These are phyloP conservation scores for Colletotrichum acutatum DNA, from an alignment of 2,329 filamentous ascomycete species.

Conservation along the genomic window DNA sequence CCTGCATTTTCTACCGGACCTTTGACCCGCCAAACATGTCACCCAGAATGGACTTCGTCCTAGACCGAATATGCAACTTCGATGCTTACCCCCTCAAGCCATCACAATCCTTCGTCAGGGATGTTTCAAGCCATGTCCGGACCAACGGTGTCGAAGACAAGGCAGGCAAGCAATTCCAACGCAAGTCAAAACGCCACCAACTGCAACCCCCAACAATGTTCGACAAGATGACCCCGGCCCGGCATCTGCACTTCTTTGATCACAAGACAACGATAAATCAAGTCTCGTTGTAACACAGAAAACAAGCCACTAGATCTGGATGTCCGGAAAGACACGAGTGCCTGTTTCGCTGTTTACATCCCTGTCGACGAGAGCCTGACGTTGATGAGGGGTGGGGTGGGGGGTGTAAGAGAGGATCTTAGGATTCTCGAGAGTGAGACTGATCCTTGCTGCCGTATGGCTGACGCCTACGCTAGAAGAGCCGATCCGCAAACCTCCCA, in stretches of 20 bases:
- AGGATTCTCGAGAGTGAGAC: neutral
- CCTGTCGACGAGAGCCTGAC: neutral
- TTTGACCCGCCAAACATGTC: neutral
- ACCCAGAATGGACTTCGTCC: neutral
- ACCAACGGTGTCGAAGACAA: neutral
- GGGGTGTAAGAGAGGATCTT: too few relatives aligned
- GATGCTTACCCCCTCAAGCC: neutral
- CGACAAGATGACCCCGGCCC: neutral
- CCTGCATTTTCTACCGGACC: neutral
- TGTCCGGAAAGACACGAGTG: neutral
- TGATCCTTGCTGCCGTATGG: neutral
- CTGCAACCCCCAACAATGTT: neutral
- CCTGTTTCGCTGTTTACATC: neutral
- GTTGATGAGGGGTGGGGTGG: neutral
- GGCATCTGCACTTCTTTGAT: neutral
- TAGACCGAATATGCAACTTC: neutral
- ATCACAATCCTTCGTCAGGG: neutral
- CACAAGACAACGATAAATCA: neutral
- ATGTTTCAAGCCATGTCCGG: neutral
- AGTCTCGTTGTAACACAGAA: neutral
- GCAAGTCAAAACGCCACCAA: neutral
- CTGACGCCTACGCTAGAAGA: neutral
- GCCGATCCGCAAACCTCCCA: neutral
- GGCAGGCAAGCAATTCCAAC: neutral
- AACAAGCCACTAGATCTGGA: neutral